Evolutionary conservation across 1,284 basidiomycete species (phyloP).

Genomic region (Vanrija pseudolonga): DNA sequence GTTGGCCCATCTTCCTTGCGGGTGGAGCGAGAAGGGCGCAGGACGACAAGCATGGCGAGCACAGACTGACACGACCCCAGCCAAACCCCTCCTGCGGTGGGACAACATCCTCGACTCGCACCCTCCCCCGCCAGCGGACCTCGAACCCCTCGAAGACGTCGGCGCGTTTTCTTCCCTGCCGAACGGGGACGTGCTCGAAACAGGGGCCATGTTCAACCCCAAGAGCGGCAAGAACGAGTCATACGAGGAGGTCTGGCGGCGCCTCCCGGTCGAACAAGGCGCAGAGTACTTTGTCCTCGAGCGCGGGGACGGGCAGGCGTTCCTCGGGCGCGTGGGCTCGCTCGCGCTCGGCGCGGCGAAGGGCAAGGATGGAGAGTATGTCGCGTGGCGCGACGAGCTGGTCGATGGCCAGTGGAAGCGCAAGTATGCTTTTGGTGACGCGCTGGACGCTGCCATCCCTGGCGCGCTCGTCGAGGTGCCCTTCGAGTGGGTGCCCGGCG

Average conservation of each 20-base stretch:
- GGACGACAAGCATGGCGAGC: no score
- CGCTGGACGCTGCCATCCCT: not conserved
- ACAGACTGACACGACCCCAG: no score
- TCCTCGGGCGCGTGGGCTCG: no score
- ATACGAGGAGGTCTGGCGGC: slow-evolving; percentile 35
- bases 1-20: no score
- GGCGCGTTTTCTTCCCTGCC: slow-evolving; percentile 26
- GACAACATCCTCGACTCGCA: slow-evolving; percentile 31
- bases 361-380: slow-evolving; percentile 1
- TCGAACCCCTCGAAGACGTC: slow-evolving; percentile 16
- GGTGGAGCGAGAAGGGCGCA: no score
- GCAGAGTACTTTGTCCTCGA: slow-evolving; percentile 21
- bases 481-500: no score
- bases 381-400: slow-evolving; percentile 13
- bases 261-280: not conserved
- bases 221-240: slow-evolving; percentile 17
- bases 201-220: slow-evolving; percentile 36
- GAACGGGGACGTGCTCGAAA: slow-evolving; percentile 32
- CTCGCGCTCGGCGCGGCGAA: not conserved
- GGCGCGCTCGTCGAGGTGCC: not conserved
- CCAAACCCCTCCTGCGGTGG: slow-evolving; percentile 27
- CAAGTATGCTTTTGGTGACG: slow-evolving; percentile 8
- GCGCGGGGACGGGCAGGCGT: slow-evolving; percentile 1
- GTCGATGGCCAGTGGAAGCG: slow-evolving; percentile 8
- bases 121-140: slow-evolving; percentile 7